Evolutionary conservation across 2,329 filamentous ascomycete genomes (phyloP), one percentile per base, ranked within the genome.

Genomic region (Exophiala sp.): DNA sequence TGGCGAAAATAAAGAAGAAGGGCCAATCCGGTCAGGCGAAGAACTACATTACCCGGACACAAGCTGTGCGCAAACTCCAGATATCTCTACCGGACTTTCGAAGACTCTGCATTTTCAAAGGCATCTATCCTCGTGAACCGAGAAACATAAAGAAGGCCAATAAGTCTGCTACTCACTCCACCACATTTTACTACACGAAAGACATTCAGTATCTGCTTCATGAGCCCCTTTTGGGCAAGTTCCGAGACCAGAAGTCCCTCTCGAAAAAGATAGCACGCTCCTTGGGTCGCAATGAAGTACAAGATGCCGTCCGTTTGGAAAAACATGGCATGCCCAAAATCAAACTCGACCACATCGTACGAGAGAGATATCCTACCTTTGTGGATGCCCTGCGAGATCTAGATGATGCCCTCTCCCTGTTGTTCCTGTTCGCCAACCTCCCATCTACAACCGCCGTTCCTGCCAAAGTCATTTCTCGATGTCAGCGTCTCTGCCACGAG

Each of bases 51-150:
- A 99, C 94, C 54, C 84, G 94, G 72, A 96, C 92, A 39, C 91
- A 96, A 78, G 94, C 94, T 42, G 90, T 99, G 66, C 90, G 91
- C 73, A 99, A 97, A 78, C 86, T 99, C 60, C 94, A 99, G 76
- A 88, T 99, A 74, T 96, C 89, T 68, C 84, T 99, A 52, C 91
- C 91, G 63, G 94, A 99, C 76, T 99, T 99, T 77, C 87, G 94
- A 75, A 88, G 95, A 76, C 82, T 99, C 70, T 99, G 94, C 78
- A 99, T 99, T 73, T 99, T 96, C 87, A 97, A 97, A 79, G 94
- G 91, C 66, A 97, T 99, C 72, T 99, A 96, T 75, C 94, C 94
- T 62, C 88, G 94, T 68, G 94, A 99, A 78, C 94, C 94, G 61
- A 85, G 94, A 69, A 96, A 88, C 78, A 92, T 91, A 79, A 96